Base-by-base conservation (phyloP, 768 basidiomycete species). In the Cystofilobasidium macerans region DNA sequence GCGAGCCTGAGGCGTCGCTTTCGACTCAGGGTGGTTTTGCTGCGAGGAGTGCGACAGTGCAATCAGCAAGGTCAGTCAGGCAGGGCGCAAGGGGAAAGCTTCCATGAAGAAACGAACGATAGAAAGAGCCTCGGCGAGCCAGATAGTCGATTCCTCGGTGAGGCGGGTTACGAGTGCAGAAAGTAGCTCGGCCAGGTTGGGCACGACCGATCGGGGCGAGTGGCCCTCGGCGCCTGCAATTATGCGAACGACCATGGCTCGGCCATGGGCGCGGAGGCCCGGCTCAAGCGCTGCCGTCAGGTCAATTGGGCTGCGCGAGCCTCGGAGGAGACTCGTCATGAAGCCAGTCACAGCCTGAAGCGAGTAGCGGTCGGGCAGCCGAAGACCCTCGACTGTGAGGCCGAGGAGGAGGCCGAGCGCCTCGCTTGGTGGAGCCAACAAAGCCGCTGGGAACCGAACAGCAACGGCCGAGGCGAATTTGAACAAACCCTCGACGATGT, bases 181-280 rank as follows among this genome's bases (percentile, higher is more conserved):
- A 32, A 97, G 77, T 35, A 95, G 76, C 70, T 94, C 91, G 4
- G 89, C 86, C 32, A 95, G 79, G 73, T 94, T 94, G 24, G 83
- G 85, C 5, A 86, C 84, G 22, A 83, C 85, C 28, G 88, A 89
- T 64, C 90, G 79, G 0, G 93, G 93, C 1, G 90, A 86, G 3
- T 86, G 82, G 16, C 87, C 85, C 0, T 88, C 92, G 62, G 94
- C 88, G 26, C 88, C 91, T 58, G 81, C 79, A 24, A 97, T 74
- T 3, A 92, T 76, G 0, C 86, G 86, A 20, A 82, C 81, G 76
- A 92, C 82, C 65, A 93, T 71, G 16, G 71, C 69, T 2, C 71
- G 71, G 0, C 76, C 76, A 61, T 75, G 82, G 38, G 74, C 71
- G 28, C 76, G 75, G 43, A 84, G 77, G 16, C 86, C 73, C 18